Percentiles rank a stretch among this genome's conserved stretches.
Conservation (phyloP, 2,329 filamentous ascomycete species). For the Phialophora chinensis region DNA sequence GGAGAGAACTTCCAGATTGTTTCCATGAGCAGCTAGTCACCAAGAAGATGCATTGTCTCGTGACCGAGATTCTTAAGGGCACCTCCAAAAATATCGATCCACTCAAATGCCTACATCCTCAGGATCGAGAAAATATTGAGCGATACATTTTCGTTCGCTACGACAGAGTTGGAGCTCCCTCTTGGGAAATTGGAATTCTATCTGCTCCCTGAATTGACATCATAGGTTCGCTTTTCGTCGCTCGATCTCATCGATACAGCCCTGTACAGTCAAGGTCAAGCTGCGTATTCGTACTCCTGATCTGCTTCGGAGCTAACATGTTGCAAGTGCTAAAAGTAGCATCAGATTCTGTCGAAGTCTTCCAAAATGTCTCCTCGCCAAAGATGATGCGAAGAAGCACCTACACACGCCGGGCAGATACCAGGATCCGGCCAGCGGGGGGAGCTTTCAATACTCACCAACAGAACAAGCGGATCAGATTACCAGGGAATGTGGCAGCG, state of each 20-base stretch:
- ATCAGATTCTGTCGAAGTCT: background rate
- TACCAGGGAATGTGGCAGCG: background rate
- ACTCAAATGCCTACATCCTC: background rate
- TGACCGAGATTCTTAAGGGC: background rate
- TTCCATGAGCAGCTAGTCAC: slow-evolving; percentile 5
- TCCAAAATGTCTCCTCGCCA: background rate
- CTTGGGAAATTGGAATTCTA: background rate
- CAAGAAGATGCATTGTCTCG: slow-evolving; percentile 1
- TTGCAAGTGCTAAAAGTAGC: background rate
- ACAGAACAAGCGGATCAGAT: background rate
- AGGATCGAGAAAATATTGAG: background rate
- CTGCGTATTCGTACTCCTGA: slow-evolving; percentile 9
- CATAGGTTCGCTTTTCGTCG: background rate
- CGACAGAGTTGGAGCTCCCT: background rate
- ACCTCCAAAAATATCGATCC: background rate
- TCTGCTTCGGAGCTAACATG: background rate
- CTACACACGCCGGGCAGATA: background rate
- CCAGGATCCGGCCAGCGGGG: background rate
- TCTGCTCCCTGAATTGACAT: background rate
- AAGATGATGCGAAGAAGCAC: background rate
- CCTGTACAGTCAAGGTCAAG: background rate
- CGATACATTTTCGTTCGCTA: background rate
- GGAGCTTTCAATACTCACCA: background rate
- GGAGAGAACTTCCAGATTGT: background rate
- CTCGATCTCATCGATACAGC: background rate